Percentiles rank a stretch among this genome's conserved stretches.
phyloP scores from a whole-genome alignment of 1,139 yeast species.

The Hemisphaericaspora xylanilytica region DNA sequence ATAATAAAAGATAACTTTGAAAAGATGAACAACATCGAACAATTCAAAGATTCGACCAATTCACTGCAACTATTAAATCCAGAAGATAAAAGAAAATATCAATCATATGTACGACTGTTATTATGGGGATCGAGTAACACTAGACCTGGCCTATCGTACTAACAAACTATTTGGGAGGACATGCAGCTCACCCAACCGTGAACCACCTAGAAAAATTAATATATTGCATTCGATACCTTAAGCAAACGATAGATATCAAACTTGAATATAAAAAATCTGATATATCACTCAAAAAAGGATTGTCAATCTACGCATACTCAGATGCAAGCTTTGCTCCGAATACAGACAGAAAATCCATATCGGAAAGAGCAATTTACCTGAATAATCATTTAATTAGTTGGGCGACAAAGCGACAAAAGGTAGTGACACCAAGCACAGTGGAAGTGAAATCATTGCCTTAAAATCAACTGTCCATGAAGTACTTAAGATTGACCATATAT shows the following conservation, averaged over 20 bases:
- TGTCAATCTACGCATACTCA: slow-evolving; percentile 1
- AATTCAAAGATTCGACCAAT: too few species aligned
- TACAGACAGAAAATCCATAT: slow-evolving; percentile 1
- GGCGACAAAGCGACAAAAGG: slow-evolving; percentile 4
- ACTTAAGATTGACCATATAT: background rate
- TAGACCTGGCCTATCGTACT: slow-evolving; percentile 4
- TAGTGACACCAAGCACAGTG: background rate
- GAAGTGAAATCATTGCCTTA: background rate
- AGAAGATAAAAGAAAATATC: slow-evolving; percentile 2
- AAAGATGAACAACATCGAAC: too few species aligned
- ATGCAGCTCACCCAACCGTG: slow-evolving; percentile 1
- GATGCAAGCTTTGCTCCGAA: background rate
- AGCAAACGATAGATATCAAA: background rate
- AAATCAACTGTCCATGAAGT: background rate
- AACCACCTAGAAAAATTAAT: background rate
- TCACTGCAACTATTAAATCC: too few species aligned
- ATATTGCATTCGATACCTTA: slow-evolving; percentile 1
- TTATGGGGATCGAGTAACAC: slow-evolving; percentile 5
- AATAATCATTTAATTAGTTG: slow-evolving; percentile 4
- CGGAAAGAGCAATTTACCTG: slow-evolving; percentile 4
- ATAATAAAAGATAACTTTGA: too few species aligned
- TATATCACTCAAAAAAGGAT: background rate
- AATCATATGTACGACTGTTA: slow-evolving; percentile 3
- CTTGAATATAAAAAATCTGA: background rate
- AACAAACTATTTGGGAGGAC: slow-evolving; percentile 1